Conservation (phyloP, 306 rosid species). For the Sphenostylis stenocarpa region DNA sequence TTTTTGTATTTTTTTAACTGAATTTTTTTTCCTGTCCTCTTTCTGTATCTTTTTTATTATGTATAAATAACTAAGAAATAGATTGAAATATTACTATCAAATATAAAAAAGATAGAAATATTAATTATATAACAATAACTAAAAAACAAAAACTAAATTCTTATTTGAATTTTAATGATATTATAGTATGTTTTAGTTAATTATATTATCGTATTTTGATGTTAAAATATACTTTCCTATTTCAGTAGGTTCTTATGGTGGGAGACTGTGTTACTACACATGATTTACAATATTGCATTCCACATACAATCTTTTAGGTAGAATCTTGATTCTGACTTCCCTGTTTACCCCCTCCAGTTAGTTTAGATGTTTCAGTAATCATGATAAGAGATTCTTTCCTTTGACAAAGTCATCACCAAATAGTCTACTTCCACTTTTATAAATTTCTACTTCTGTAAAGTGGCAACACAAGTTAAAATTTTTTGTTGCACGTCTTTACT, state of each 20-base stretch:
- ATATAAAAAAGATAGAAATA: neutral
- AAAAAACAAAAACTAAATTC: neutral
- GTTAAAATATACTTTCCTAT: neutral
- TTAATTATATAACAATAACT: neutral
- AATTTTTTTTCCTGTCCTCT: neutral
- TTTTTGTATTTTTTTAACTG: neutral
- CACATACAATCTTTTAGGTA: neutral
- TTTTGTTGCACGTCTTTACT: too few relatives aligned
- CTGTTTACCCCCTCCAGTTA: neutral
- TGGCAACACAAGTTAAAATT: too few relatives aligned
- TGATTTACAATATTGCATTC: neutral
- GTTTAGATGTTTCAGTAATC: neutral
- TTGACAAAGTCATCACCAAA: too few relatives aligned
- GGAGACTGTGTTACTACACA: neutral
- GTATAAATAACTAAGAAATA: too few relatives aligned
- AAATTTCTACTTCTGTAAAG: too few relatives aligned
- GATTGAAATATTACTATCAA: too few relatives aligned
- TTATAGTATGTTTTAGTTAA: neutral
- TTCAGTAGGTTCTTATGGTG: neutral
- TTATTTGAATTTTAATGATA: neutral
- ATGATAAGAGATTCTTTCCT: neutral
- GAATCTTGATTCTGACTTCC: neutral
- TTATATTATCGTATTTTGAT: neutral
- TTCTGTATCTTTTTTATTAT: neutral
- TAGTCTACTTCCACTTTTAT: too few relatives aligned